These are phyloP conservation scores for Pythium rhizo-oryzae DNA, from an alignment of 352 stramenopile genomes.

Conservation along the genomic window DNA sequence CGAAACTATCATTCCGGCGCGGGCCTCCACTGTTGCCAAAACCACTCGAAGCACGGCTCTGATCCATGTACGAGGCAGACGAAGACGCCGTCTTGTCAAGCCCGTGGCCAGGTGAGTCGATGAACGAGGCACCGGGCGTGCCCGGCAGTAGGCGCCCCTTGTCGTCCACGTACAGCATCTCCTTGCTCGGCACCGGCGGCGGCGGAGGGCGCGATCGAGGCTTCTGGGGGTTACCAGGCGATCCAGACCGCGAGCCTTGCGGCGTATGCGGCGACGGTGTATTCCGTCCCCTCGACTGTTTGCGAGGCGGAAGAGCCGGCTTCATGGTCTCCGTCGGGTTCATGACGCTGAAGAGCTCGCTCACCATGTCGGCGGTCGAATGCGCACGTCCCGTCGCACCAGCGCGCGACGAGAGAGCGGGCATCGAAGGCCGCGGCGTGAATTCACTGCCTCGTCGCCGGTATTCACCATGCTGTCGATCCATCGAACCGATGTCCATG, in stretches of 20 bases:
- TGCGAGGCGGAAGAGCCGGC: slow-evolving; percentile 16
- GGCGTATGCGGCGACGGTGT: slow-evolving; percentile 5
- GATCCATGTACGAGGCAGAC: slow-evolving; percentile 23
- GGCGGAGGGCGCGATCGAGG: slow-evolving; percentile 17
- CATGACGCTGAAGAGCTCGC: slow-evolving; percentile 67
- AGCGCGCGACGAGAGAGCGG: slow-evolving; percentile 10
- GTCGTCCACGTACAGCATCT: slow-evolving; percentile 29
- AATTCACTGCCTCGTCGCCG: slow-evolving; percentile 24
- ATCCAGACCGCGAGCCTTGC: slow-evolving; percentile 11
- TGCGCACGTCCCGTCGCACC: slow-evolving; percentile 30
- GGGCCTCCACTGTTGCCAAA: slow-evolving; percentile 19
- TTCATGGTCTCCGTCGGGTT: slow-evolving; percentile 58
- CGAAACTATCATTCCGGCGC: slow-evolving; percentile 12
- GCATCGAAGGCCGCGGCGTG: slow-evolving; percentile 10
- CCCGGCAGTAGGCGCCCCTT: slow-evolving; percentile 23
- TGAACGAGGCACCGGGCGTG: slow-evolving; percentile 11
- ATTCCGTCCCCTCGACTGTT: slow-evolving; percentile 14
- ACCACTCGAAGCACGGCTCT: slow-evolving; percentile 19
- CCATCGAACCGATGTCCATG: slow-evolving; percentile 22
- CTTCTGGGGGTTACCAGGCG: slow-evolving; percentile 15
- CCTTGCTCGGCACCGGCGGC: slow-evolving; percentile 3
- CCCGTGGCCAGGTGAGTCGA: slow-evolving; percentile 15
- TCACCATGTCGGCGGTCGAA: slow-evolving; percentile 58
- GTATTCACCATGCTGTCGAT: slow-evolving; percentile 19
- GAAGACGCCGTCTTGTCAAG: slow-evolving; percentile 31